phyloP scores from a whole-genome alignment of 129 eudicot genomes.

The Pseudognaphalium luteoalbum region DNA sequence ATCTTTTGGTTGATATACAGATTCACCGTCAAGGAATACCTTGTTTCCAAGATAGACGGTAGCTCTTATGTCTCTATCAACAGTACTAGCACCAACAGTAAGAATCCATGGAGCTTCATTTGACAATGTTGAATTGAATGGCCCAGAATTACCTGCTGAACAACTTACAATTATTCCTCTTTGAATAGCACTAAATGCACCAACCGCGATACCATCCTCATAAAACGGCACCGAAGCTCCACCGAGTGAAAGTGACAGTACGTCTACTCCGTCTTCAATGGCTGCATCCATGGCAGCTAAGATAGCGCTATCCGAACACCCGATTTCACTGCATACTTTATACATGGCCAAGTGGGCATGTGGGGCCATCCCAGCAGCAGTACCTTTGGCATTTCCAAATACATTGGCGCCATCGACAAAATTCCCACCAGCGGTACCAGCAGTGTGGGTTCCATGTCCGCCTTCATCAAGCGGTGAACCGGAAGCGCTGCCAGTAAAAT shows the following conservation, averaged over 20 bases:
- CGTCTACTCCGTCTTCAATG: constrained; percentile 56
- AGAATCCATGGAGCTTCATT: constrained; percentile 60
- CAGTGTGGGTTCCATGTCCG: constrained; percentile 54
- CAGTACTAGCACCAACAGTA: constrained; percentile 55
- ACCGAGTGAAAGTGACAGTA: constrained; percentile 49
- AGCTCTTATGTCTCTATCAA: constrained; percentile 36
- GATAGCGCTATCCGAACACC: constrained; percentile 35
- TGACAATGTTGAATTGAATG: constrained; percentile 31
- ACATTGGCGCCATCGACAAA: constrained; percentile 35
- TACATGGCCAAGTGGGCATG: constrained; percentile 48
- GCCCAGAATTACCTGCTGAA: constrained; percentile 45
- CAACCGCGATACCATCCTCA: constrained; percentile 40
- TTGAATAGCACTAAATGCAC: constrained; percentile 44
- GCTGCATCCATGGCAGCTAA: constrained; percentile 60
- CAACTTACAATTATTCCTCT: constrained; percentile 39
- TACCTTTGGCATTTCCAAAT: constrained; percentile 45
- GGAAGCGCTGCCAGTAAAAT: constrained; percentile 18
- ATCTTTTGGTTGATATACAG: constrained; percentile 38
- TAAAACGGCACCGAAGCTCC: constrained; percentile 31
- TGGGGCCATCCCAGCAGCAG: constrained; percentile 48
- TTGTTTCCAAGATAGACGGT: constrained; percentile 34
- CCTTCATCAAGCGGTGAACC: constrained; percentile 30
- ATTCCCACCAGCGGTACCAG: constrained; percentile 53
- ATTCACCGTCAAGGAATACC: constrained; percentile 30
- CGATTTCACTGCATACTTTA: constrained; percentile 23